Evolutionary conservation across 2,329 filamentous ascomycete species (phyloP).

Genomic region (Sordariomycetes sp.): DNA sequence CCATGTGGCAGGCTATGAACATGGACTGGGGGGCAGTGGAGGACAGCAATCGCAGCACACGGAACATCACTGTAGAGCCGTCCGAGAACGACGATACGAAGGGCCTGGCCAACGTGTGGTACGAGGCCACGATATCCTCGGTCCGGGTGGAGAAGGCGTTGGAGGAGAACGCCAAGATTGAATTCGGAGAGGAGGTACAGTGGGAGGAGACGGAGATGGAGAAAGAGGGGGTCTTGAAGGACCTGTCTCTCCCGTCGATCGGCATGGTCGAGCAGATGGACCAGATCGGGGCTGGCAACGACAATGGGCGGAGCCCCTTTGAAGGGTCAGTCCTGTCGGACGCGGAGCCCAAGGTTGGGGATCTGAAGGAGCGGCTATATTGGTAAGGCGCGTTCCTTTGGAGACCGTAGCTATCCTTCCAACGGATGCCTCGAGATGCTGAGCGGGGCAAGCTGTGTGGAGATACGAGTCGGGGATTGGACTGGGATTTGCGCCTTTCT

Average conservation of each 20-base stretch:
- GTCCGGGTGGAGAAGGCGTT: slow-evolving; percentile 9
- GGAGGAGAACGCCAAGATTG: slow-evolving; percentile 14
- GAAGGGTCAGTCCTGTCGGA: not conserved
- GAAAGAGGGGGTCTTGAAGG: slow-evolving; percentile 11
- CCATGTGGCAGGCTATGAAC: not conserved
- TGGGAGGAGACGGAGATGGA: slow-evolving; percentile 15
- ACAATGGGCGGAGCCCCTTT: slow-evolving; percentile 10
- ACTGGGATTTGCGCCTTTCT: not conserved
- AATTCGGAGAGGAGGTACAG: slow-evolving; percentile 13
- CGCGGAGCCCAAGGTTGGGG: not conserved
- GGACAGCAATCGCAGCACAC: not conserved
- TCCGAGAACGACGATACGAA: not conserved
- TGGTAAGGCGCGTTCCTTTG: not conserved
- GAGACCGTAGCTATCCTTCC: not conserved
- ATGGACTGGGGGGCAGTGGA: not conserved
- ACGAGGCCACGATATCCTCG: slow-evolving; percentile 1
- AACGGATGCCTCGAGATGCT: not conserved
- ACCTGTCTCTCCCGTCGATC: slow-evolving; percentile 16
- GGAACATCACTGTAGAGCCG: not conserved
- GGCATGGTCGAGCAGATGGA: slow-evolving; percentile 21
- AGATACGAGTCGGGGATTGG: not conserved
- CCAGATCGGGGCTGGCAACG: slow-evolving; percentile 16
- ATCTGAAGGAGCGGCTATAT: not conserved
- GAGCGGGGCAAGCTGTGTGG: not conserved
- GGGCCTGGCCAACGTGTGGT: slow-evolving; percentile 2